These are phyloP conservation scores for Nyctanthes arbortristis DNA, from an alignment of 257 asterid species.

Conservation along the genomic window DNA sequence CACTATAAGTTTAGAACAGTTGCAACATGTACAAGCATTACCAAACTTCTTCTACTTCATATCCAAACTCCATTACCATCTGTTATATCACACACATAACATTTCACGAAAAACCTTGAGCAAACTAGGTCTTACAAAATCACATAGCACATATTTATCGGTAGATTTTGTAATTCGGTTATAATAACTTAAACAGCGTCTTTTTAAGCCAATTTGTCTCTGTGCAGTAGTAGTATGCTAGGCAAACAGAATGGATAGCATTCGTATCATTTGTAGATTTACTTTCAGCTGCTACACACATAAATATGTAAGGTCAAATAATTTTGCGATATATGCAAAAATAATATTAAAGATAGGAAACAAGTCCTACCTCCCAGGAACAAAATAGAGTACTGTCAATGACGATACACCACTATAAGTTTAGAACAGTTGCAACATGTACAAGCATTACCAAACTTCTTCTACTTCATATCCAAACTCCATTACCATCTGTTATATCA, in stretches of 20 bases:
- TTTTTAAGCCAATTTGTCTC: background rate
- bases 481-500: background rate
- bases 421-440: background rate
- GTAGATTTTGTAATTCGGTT: too few species aligned
- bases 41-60: too few species aligned
- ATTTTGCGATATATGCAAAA: too few species aligned
- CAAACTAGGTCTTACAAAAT: too few species aligned
- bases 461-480: background rate
- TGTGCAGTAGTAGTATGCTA: background rate
- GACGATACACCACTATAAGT: background rate
- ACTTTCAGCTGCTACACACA: conserved; percentile 55
- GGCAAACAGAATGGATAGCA: background rate
- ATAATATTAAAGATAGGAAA: background rate
- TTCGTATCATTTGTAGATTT: conserved; percentile 52
- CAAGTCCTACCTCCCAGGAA: background rate
- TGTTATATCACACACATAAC: too few species aligned
- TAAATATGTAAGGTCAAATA: background rate
- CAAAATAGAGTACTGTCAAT: background rate
- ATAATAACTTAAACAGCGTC: background rate
- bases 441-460: background rate
- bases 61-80: too few species aligned
- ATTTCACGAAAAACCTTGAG: too few species aligned
- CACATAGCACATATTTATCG: too few species aligned
- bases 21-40: background rate
- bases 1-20: background rate